Evolutionary conservation across 768 basidiomycete genomes (phyloP).

Genomic region (Terana coerulea): DNA sequence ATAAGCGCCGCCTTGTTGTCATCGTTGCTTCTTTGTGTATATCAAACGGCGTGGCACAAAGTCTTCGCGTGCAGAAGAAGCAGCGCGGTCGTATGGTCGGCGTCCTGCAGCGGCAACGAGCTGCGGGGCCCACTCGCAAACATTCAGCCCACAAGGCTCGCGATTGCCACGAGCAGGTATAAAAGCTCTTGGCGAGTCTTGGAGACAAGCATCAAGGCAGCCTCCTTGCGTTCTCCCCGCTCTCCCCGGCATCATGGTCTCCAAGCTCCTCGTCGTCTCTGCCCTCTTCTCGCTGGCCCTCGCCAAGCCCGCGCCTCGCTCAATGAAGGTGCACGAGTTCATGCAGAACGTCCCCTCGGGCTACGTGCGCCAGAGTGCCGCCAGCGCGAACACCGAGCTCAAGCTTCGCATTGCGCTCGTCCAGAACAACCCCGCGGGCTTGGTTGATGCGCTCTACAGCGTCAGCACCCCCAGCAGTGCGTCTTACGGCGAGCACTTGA

Average conservation of each 20-base stretch:
- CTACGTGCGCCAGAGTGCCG: conserved; percentile 15
- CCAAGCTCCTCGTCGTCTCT: conserved; percentile 3
- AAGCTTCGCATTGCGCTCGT: conserved; percentile 26
- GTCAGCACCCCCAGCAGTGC: conserved; percentile 20
- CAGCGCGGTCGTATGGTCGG: neutral
- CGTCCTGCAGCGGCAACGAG: too few relatives aligned
- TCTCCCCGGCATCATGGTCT: conserved; percentile 6
- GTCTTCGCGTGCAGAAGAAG: too few relatives aligned
- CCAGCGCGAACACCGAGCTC: conserved; percentile 17
- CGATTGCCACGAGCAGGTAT: neutral
- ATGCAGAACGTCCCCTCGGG: conserved; percentile 10
- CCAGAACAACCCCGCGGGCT: conserved; percentile 20
- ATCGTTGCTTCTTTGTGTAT: neutral
- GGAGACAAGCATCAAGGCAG: neutral
- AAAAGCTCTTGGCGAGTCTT: neutral
- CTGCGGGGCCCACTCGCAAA: neutral
- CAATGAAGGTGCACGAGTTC: conserved; percentile 16
- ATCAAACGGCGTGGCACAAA: too few relatives aligned
- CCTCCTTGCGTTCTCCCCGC: neutral
- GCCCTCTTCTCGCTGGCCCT: conserved; percentile 7
- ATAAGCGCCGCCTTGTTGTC: neutral
- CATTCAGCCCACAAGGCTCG: neutral
- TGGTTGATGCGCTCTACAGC: conserved; percentile 23
- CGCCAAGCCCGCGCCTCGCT: conserved; percentile 6
- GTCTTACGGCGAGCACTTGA: conserved; percentile 20